phyloP scores from a whole-genome alignment of 495 filamentous ascomycete species.

The Parathielavia appendiculata region DNA sequence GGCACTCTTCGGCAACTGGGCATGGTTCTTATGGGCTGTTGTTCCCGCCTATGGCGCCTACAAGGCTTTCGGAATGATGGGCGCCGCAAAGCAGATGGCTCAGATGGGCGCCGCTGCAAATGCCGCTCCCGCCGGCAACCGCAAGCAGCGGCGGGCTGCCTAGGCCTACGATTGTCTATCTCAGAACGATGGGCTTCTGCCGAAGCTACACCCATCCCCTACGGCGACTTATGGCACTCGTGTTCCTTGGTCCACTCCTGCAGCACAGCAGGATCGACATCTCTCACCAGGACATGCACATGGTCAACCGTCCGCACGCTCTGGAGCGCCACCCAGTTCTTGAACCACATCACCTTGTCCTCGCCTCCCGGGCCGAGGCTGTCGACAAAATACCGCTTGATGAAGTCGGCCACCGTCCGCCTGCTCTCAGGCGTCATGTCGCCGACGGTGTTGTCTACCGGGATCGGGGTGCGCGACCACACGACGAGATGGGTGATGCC shows the following conservation, averaged over 20 bases:
- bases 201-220: slow-evolving; percentile 6
- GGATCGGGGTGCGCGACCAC: slow-evolving; percentile 57
- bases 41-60: slow-evolving; percentile 67
- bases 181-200: background rate
- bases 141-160: slow-evolving; percentile 46
- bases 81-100: slow-evolving; percentile 62
- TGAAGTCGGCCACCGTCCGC: slow-evolving; percentile 57
- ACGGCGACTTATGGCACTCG: slow-evolving; percentile 31
- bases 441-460: slow-evolving; percentile 53
- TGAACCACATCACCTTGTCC: slow-evolving; percentile 79
- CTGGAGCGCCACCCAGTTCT: slow-evolving; percentile 87
- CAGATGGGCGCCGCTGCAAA: slow-evolving; percentile 30
- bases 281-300: slow-evolving; percentile 56
- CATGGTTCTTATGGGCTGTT: slow-evolving; percentile 67
- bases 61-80: slow-evolving; percentile 62
- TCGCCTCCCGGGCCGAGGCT: slow-evolving; percentile 47
- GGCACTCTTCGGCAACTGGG: slow-evolving; percentile 66
- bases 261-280: slow-evolving; percentile 55
- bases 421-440: slow-evolving; percentile 68
- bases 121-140: slow-evolving; percentile 39
- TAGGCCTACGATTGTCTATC: slow-evolving; percentile 12
- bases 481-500: slow-evolving; percentile 70
- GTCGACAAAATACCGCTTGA: slow-evolving; percentile 60
- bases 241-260: slow-evolving; percentile 53
- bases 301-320: slow-evolving; percentile 78